Evolutionary conservation across 225 moss, liverwort and hornwort genomes (phyloP).

Genomic region (Antitrichia curtipendula): DNA sequence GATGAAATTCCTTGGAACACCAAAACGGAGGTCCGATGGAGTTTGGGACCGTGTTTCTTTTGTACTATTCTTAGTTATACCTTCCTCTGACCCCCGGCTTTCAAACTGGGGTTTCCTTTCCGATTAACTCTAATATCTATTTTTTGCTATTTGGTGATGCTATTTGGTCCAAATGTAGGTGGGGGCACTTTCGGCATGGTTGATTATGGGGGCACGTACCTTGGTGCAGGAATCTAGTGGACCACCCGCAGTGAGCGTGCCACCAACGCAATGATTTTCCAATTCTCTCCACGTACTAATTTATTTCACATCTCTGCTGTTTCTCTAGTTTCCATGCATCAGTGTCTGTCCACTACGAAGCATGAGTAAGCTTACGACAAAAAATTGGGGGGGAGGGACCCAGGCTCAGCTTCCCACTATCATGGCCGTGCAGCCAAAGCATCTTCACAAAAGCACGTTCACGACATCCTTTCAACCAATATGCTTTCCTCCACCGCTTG

Average conservation of each 20-base stretch:
- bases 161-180: background rate
- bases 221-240: background rate
- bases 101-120: no score
- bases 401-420: background rate
- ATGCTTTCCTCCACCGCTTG: background rate
- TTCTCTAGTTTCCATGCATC: background rate
- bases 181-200: background rate
- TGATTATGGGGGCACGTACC: background rate
- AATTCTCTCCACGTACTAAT: background rate
- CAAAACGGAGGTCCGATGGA: no score
- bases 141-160: background rate
- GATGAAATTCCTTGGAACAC: no score
- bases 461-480: background rate
- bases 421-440: background rate
- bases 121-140: no score
- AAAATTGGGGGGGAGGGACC: background rate
- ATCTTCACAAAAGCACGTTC: background rate
- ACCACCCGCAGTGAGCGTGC: background rate
- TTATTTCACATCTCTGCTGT: background rate
- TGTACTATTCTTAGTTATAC: no score
- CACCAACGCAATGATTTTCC: background rate
- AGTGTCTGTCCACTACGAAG: background rate
- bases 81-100: no score
- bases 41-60: no score
- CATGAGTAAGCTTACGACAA: background rate